Conservation (phyloP, 805 yeast genomes). For the Yamadazyma takamatsuzukensis region DNA sequence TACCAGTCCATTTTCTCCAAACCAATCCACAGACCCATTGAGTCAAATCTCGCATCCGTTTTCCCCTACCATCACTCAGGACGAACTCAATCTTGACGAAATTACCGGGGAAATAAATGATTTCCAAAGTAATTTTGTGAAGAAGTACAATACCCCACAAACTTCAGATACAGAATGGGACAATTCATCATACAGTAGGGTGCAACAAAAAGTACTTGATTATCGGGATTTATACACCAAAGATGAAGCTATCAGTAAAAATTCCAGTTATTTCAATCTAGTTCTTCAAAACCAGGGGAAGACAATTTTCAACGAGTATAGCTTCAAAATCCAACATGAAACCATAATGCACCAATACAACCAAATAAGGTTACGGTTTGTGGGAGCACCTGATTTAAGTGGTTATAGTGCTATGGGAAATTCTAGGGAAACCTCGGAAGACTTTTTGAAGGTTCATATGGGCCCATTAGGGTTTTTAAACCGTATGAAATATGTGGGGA, state of each 20-base stretch:
- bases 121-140: conserved; percentile 29
- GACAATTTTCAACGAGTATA: conserved; percentile 11
- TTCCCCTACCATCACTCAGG: not conserved
- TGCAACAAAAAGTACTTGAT: conserved; percentile 34
- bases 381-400: conserved; percentile 6
- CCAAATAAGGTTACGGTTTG: conserved; percentile 30
- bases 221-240: conserved; percentile 23
- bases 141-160: conserved; percentile 13
- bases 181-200: conserved; percentile 17
- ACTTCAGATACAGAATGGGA: conserved; percentile 2
- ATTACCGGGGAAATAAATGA: conserved; percentile 25
- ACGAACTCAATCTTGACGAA: conserved; percentile 9
- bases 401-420: conserved; percentile 4
- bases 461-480: conserved; percentile 29
- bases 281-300: conserved; percentile 3
- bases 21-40: no score
- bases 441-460: conserved; percentile 7
- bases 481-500: conserved; percentile 8
- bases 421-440: no score
- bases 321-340: conserved; percentile 34
- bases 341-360: conserved; percentile 33
- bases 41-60: not conserved
- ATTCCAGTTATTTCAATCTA: conserved; percentile 8
- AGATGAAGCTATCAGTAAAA: conserved; percentile 8
- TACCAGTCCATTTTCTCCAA: conserved; percentile 1